Base-by-base conservation (phyloP, 306 rosid genomes). In the Acacia acuminata region DNA sequence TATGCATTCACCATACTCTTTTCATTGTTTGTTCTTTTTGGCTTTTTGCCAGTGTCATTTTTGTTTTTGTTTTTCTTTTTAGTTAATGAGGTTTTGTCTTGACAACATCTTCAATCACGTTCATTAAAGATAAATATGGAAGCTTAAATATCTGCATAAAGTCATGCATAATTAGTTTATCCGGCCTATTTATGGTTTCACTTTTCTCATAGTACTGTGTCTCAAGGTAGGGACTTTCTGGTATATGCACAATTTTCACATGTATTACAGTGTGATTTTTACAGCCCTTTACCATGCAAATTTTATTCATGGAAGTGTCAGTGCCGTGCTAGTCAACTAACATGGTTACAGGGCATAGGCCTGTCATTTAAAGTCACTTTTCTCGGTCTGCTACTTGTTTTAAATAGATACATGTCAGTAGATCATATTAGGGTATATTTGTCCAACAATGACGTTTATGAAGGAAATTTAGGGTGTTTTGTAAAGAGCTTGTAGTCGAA, bases 151-250 rank as follows among this genome's bases (percentile, higher is more conserved):
- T 63, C 47, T 75, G 74, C 43, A 17, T n/a, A n/a, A n/a, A n/a
- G n/a, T n/a, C n/a, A n/a, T n/a, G n/a, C n/a, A n/a, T 48, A 4
- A 40, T 81, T 82, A 67, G 22, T 47, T 61, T 58, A 73, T 73
- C n/a, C n/a, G n/a, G n/a, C 83, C 44, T 25, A 27, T 58, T 53
- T 8, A 22, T 36, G 10, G 74, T 77, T 77, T 17, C 30, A 12
- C 69, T n/a, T n/a, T n/a, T n/a, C n/a, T n/a, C n/a, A n/a, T n/a
- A n/a, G n/a, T n/a, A n/a, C n/a, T n/a, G n/a, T n/a, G n/a, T n/a
- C n/a, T n/a, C n/a, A n/a, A n/a, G n/a, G n/a, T n/a, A n/a, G n/a
- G n/a, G n/a, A n/a, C n/a, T n/a, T n/a, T n/a, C n/a, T n/a, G n/a
- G n/a, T n/a, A n/a, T n/a, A n/a, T n/a, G n/a, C n/a, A n/a, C n/a